Evolutionary conservation across 192 early-diverging fungal species (phyloP), one percentile per base, ranked within the genome.

Genomic region (Gonapodya prolifera): DNA sequence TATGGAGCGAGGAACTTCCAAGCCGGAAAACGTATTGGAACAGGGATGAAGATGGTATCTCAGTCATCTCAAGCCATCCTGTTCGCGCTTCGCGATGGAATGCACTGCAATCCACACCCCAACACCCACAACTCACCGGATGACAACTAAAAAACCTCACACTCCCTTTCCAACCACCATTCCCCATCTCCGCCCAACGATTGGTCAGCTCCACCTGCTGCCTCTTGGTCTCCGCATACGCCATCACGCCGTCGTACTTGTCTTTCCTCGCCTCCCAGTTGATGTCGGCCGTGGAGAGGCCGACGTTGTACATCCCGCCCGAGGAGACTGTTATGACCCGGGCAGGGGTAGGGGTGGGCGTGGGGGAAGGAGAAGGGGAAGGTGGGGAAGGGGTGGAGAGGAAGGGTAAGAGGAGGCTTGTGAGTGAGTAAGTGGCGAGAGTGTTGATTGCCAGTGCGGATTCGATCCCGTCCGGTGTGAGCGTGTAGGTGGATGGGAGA

Each of bases 161-260:
- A n/a, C n/a, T n/a, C n/a, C n/a, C n/a, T n/a, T n/a, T n/a, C n/a
- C n/a, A n/a, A n/a, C n/a, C n/a, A n/a, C n/a, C n/a, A n/a, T n/a
- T n/a, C n/a, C n/a, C n/a, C n/a, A 69, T 35, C 36, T 36, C 35
- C 1, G 77, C 78, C 81, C 81, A 82, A 35, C 32, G 70, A 17
- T 81, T 73, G 0, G 81, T 81, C 76, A 82, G 69, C 69, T 82
- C 81, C 23, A 82, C 74, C 35, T 82, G 77, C n/a, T 73, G 77
- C 1, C 81, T 79, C 77, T 82, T 82, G 0, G 76, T 78, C 34
- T 82, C 74, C 18, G 81, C 81, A 33, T 82, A 82, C 0, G 70
- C 77, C 1, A 80, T 30, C 2, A 74, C 34, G 32, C 81, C 81
- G 30, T 82, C 61, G 30, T 75, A 82, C 1, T 0, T 73, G 8